A percentile compares a stretch with the other conserved stretches of the same genome.
Evolutionary conservation across 768 basidiomycete species (phyloP).

Genomic region (Termitomyces sp.): DNA sequence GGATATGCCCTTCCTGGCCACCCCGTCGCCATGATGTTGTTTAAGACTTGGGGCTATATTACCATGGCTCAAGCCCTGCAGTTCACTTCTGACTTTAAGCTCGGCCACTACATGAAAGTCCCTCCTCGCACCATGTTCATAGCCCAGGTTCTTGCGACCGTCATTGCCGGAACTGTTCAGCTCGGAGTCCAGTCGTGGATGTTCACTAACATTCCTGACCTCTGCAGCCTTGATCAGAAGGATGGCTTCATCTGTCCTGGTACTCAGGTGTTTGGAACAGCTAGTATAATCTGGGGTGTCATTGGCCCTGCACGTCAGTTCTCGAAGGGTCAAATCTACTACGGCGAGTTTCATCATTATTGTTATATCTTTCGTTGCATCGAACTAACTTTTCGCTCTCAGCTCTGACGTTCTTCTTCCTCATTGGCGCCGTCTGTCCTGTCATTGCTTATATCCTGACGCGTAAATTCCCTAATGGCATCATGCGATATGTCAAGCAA

Average conservation of each 20-base stretch:
- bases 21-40: conserved; percentile 80
- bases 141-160: conserved; percentile 59
- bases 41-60: conserved; percentile 80
- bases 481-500: conserved; percentile 58
- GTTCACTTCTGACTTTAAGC: conserved; percentile 75
- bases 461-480: conserved; percentile 57
- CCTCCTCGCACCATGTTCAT: conserved; percentile 60
- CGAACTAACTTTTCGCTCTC: conserved; percentile 8
- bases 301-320: conserved; percentile 74
- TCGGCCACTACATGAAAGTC: conserved; percentile 75
- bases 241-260: conserved; percentile 67
- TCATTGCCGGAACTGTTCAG: conserved; percentile 67
- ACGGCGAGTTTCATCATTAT: conserved; percentile 21
- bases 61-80: conserved; percentile 61
- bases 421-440: conserved; percentile 63
- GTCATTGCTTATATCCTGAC: conserved; percentile 46
- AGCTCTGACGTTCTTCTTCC: conserved; percentile 72
- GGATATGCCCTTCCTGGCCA: conserved; percentile 76
- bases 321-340: conserved; percentile 58
- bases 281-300: conserved; percentile 77
- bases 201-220: conserved; percentile 60
- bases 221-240: conserved; percentile 48
- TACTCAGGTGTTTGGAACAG: conserved; percentile 73
- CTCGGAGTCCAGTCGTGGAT: conserved; percentile 76
- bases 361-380: neutral